phyloP scores from a whole-genome alignment of 129 eudicot species.

The Chrysanthemum lavandulifolium region DNA sequence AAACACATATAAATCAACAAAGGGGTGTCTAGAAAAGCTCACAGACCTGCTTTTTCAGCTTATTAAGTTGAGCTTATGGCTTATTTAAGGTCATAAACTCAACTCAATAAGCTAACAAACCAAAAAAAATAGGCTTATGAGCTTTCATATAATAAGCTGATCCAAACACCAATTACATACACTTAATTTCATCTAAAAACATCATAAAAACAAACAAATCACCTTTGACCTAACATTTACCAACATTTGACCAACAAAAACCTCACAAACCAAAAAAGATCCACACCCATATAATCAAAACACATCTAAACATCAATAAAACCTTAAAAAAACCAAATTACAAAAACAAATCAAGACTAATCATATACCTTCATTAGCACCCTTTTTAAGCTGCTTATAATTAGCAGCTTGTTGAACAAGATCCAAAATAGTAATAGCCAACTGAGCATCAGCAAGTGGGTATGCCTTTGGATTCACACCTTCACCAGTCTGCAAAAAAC shows the following conservation, averaged over 20 bases:
- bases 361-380: constrained; percentile 66
- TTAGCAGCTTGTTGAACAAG: constrained; percentile 79
- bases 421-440: constrained; percentile 60
- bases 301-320: background rate
- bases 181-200: background rate
- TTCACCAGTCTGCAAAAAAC: constrained; percentile 57
- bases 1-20: too few species aligned
- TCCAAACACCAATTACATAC: too few species aligned
- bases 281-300: constrained; percentile 11
- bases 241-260: background rate
- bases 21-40: too few species aligned
- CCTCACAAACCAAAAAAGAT: background rate
- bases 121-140: too few species aligned
- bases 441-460: constrained; percentile 72
- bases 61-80: too few species aligned
- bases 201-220: background rate
- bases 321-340: background rate
- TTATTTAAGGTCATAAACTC: too few species aligned
- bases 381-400: constrained; percentile 77
- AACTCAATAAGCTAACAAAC: too few species aligned
- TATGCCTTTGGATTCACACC: constrained; percentile 76
- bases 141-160: too few species aligned
- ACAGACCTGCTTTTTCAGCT: too few species aligned
- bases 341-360: background rate
- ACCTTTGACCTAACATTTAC: constrained; percentile 9